A percentile compares a stretch with the other conserved stretches of the same genome.
Conservation (phyloP, 169 alveolate species). For the Miamiensis avidus region DNA sequence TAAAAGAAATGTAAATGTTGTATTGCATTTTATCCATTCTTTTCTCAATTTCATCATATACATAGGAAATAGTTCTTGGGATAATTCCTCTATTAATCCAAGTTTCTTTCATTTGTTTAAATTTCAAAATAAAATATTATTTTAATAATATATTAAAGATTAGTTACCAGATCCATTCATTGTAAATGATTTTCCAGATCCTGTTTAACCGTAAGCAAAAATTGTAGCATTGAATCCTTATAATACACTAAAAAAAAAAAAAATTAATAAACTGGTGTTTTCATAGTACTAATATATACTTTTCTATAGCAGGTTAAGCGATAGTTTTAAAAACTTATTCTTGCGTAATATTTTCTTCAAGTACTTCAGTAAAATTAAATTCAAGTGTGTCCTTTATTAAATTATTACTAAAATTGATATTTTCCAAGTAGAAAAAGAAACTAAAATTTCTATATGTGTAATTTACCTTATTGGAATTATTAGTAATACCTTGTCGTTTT, state of each 20-base stretch:
- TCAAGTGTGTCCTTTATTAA: slow-evolving; percentile 39
- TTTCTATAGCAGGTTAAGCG: slow-evolving; percentile 73
- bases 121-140: slow-evolving; percentile 19
- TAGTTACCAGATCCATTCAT: slow-evolving; percentile 69
- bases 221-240: slow-evolving; percentile 81
- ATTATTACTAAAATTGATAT: too few relatives aligned
- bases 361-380: slow-evolving; percentile 70
- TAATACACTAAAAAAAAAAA: slow-evolving; percentile 32
- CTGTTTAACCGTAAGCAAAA: slow-evolving; percentile 81
- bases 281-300: slow-evolving; percentile 30
- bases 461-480: too few relatives aligned
- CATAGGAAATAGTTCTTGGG: slow-evolving; percentile 75
- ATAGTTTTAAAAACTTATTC: slow-evolving; percentile 73
- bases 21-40: slow-evolving; percentile 46
- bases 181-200: slow-evolving; percentile 73
- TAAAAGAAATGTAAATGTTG: slow-evolving; percentile 72
- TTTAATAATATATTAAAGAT: neutral
- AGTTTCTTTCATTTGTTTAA: slow-evolving; percentile 53
- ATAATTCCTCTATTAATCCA: slow-evolving; percentile 79
- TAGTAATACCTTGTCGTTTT: neutral
- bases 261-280: neutral
- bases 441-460: too few relatives aligned
- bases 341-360: slow-evolving; percentile 66
- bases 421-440: neutral
- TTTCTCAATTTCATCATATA: slow-evolving; percentile 69